A percentile compares a stretch with the other conserved stretches of the same genome.
Conservation (phyloP, 345 rosid species). For the Hibiscus mutabilis region DNA sequence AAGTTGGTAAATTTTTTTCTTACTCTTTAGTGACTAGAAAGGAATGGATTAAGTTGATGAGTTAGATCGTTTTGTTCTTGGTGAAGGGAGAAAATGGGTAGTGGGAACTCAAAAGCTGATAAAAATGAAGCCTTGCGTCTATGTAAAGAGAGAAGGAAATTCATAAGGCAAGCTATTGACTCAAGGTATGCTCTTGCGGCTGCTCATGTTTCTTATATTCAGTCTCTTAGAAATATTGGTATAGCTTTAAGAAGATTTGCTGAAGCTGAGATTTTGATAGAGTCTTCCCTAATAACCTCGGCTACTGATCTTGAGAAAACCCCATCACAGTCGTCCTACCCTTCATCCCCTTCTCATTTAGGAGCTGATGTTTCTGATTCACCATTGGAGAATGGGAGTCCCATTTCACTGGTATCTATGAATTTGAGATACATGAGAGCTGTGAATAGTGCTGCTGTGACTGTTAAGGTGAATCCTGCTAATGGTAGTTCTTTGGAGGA, state of each 20-base stretch:
- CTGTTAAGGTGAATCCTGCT: constrained; percentile 45
- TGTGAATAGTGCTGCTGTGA: constrained; percentile 35
- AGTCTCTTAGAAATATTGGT: constrained; percentile 71
- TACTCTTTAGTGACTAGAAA: background rate
- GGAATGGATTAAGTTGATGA: constrained; percentile 19
- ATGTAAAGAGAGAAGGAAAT: constrained; percentile 57
- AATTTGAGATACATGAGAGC: constrained; percentile 50
- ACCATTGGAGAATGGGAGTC: constrained; percentile 40
- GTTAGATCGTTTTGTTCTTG: constrained; percentile 16
- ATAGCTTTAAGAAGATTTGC: constrained; percentile 69
- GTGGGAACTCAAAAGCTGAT: constrained; percentile 56
- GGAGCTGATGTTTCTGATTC: constrained; percentile 51
- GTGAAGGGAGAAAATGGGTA: constrained; percentile 46
- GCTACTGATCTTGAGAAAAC: constrained; percentile 74
- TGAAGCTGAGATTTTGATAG: constrained; percentile 41
- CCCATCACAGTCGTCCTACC: constrained; percentile 71
- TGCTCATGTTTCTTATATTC: constrained; percentile 77
- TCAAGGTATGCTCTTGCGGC: constrained; percentile 81
- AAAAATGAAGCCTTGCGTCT: constrained; percentile 53
- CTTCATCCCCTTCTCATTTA: constrained; percentile 49
- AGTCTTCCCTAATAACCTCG: constrained; percentile 50
- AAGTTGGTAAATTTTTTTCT: background rate
- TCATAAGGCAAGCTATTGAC: constrained; percentile 39
- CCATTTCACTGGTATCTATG: constrained; percentile 23
- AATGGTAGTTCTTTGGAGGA: constrained; percentile 34